phyloP scores from a whole-genome alignment of 179 eudicot species.

The Nepenthes alata region DNA sequence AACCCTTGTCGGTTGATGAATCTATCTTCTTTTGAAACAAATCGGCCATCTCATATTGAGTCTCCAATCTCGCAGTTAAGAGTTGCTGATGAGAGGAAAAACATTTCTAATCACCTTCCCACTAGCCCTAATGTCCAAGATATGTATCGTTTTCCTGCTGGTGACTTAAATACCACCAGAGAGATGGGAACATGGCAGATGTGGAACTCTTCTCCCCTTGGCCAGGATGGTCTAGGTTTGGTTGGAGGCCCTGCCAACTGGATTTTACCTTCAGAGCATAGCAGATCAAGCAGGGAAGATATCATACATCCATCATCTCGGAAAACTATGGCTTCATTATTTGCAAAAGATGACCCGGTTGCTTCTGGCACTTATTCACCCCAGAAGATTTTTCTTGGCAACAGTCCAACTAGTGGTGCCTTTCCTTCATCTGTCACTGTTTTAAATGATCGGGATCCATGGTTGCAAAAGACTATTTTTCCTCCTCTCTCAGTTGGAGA shows the following conservation, averaged over 20 bases:
- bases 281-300: constrained; percentile 47
- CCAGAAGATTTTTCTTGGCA: constrained; percentile 30
- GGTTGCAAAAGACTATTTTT: constrained; percentile 43
- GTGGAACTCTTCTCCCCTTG: constrained; percentile 83
- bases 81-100: constrained; percentile 50
- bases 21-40: constrained; percentile 38
- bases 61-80: constrained; percentile 74
- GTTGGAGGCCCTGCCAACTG: constrained; percentile 51
- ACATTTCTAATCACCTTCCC: constrained; percentile 32
- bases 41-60: constrained; percentile 74
- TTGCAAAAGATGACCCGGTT: constrained; percentile 47
- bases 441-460: constrained; percentile 44
- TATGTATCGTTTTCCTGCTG: constrained; percentile 24
- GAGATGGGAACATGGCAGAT: constrained; percentile 76
- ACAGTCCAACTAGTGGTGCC: constrained; percentile 29
- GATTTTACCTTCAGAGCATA: constrained; percentile 47
- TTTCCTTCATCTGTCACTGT: constrained; percentile 33
- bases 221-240: constrained; percentile 65
- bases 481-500: constrained; percentile 36
- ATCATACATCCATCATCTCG: constrained; percentile 34
- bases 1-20: constrained; percentile 37
- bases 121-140: constrained; percentile 35
- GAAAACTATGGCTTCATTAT: constrained; percentile 69
- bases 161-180: constrained; percentile 29
- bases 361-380: constrained; percentile 38